Conservation (phyloP, 1,284 basidiomycete species). For the Vanrija pseudolonga region DNA sequence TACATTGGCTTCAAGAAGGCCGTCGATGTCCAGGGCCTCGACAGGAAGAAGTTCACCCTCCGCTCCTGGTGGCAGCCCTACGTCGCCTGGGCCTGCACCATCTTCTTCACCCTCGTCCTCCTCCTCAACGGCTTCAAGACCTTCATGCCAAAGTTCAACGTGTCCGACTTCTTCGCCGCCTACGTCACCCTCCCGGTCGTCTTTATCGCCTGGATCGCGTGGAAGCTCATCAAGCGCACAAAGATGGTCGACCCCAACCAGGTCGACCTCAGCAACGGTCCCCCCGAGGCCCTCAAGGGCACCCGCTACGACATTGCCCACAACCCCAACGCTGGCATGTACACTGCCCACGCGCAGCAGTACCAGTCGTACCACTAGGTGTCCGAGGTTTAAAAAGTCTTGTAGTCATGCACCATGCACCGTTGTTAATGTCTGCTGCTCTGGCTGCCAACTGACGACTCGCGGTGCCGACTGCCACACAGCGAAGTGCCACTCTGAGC, state of each 20-base stretch:
- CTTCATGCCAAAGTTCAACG: background rate
- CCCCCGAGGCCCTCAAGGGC: conserved; percentile 6
- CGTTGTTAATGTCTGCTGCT: background rate
- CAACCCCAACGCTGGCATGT: background rate
- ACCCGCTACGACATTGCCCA: conserved; percentile 9
- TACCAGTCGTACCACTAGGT: too few species aligned
- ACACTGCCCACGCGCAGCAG: background rate
- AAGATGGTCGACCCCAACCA: conserved; percentile 52
- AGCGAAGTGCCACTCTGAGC: too few species aligned
- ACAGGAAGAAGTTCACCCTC: conserved; percentile 10
- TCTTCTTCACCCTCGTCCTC: conserved; percentile 18
- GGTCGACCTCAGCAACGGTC: conserved; percentile 64
- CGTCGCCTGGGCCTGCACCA: conserved; percentile 18
- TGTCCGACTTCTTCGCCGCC: conserved; percentile 17
- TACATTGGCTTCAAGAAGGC: conserved; percentile 26
- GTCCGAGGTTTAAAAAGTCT: background rate
- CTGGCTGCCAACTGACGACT: too few species aligned
- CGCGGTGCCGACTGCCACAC: too few species aligned
- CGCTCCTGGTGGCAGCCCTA: conserved; percentile 18
- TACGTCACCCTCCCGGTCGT: conserved; percentile 25
- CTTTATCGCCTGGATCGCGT: conserved; percentile 10
- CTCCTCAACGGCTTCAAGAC: conserved; percentile 19
- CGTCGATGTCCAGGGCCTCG: conserved; percentile 23
- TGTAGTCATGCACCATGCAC: background rate
- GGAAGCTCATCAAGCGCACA: conserved; percentile 10